phyloP scores from a whole-genome alignment of 345 rosid genomes.

The Arabidopsis suecica region DNA sequence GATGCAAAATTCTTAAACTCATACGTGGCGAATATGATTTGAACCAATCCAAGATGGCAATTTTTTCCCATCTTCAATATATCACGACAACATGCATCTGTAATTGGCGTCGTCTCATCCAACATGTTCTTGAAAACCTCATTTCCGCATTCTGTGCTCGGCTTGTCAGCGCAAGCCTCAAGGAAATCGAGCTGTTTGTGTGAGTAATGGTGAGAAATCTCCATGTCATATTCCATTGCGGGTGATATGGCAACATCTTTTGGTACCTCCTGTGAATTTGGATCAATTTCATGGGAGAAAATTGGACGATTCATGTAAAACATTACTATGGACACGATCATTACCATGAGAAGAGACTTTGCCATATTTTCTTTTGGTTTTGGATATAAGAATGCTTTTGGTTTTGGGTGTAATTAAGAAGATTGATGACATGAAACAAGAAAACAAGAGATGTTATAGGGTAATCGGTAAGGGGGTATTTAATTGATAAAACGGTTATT shows the following conservation, averaged over 20 bases:
- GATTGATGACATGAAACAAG: too few relatives aligned
- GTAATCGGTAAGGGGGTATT: too few relatives aligned
- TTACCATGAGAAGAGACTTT: neutral
- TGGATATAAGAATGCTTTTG: constrained; percentile 9
- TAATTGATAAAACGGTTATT: too few relatives aligned
- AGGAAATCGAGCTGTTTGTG: neutral
- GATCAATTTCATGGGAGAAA: neutral
- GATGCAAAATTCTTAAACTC: constrained; percentile 20
- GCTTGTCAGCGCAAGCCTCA: neutral
- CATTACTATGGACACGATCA: neutral
- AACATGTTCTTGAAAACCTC: constrained; percentile 2
- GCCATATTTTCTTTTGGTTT: constrained; percentile 27
- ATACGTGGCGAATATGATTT: neutral
- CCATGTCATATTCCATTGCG: neutral
- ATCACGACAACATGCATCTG: constrained; percentile 18
- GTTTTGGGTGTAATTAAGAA: neutral
- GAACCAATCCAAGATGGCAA: constrained; percentile 17
- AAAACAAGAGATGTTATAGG: too few relatives aligned
- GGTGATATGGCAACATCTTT: constrained; percentile 14
- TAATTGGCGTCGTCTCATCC: neutral
- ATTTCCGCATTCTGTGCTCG: neutral
- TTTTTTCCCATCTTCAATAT: constrained; percentile 19
- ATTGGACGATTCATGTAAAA: neutral
- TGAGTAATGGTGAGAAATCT: neutral
- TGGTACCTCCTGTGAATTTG: neutral